A percentile compares a stretch with the other conserved stretches of the same genome.
These are phyloP conservation scores for Orbilia brochopaga DNA, from an alignment of 2,329 filamentous ascomycete species.

Conservation along the genomic window DNA sequence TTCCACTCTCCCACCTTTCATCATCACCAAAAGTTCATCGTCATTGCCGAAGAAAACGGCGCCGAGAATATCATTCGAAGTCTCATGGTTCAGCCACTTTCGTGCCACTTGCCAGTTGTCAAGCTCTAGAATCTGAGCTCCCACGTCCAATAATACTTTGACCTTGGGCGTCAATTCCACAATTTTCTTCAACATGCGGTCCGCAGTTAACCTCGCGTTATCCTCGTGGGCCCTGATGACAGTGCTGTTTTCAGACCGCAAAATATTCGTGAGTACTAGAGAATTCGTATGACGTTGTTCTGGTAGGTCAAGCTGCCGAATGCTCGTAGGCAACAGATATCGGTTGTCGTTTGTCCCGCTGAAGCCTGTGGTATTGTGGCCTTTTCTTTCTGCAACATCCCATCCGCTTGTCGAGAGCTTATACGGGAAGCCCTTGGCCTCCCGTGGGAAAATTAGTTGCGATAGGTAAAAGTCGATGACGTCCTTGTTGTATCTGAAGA, in stretches of 20 bases:
- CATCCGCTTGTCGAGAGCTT: constrained; percentile 72
- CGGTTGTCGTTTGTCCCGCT: constrained; percentile 72
- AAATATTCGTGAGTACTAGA: constrained; percentile 62
- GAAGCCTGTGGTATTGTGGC: constrained; percentile 67
- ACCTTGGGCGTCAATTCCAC: constrained; percentile 58
- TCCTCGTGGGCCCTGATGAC: constrained; percentile 53
- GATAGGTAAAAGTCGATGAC: constrained; percentile 70
- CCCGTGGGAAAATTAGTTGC: constrained; percentile 67
- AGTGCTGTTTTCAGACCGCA: constrained; percentile 28
- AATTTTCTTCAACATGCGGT: constrained; percentile 61
- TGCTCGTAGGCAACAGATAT: constrained; percentile 65
- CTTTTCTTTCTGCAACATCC: constrained; percentile 63
- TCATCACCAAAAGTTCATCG: constrained; percentile 65
- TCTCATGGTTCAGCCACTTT: constrained; percentile 61
- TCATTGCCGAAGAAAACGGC: constrained; percentile 66
- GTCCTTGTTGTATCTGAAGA: constrained; percentile 62
- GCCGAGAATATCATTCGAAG: constrained; percentile 54
- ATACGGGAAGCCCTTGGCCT: constrained; percentile 68
- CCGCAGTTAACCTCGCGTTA: constrained; percentile 53
- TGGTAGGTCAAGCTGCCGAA: constrained; percentile 65
- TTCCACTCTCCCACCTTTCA: constrained; percentile 60
- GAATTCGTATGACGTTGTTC: constrained; percentile 71
- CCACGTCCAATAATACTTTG: constrained; percentile 72
- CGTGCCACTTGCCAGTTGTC: constrained; percentile 65
- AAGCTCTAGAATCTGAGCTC: constrained; percentile 71